phyloP scores from a whole-genome alignment of 805 yeast genomes.

The Myxozyma neotropica region DNA sequence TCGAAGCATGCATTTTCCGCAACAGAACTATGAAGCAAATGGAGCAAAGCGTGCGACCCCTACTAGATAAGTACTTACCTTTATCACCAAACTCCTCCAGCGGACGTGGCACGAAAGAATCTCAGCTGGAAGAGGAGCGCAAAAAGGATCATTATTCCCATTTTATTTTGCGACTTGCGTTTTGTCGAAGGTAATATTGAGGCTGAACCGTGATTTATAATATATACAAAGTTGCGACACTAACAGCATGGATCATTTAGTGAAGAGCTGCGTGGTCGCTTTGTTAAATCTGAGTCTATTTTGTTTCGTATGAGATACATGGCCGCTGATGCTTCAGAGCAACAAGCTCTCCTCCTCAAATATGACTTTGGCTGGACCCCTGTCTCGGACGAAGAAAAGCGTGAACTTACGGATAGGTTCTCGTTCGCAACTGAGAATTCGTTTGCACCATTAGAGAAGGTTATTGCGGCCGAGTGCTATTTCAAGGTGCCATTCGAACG shows the following conservation, averaged over 20 bases:
- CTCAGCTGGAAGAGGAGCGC: constrained; percentile 57
- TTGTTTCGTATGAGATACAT: constrained; percentile 75
- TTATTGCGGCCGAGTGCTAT: constrained; percentile 57
- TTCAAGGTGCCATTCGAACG: constrained; percentile 87
- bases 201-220: too few species aligned
- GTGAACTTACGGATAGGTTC: constrained; percentile 51
- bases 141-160: constrained; percentile 92
- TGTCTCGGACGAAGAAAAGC: constrained; percentile 65
- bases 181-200: constrained; percentile 57
- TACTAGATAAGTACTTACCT: constrained; percentile 67
- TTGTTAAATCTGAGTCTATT: constrained; percentile 71
- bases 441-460: constrained; percentile 38
- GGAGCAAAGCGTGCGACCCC: constrained; percentile 64
- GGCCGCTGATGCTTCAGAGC: constrained; percentile 64
- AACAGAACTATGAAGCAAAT: constrained; percentile 66
- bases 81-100: constrained; percentile 44
- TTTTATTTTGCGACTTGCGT: constrained; percentile 82
- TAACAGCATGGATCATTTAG: constrained; percentile 30
- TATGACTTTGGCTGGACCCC: constrained; percentile 73
- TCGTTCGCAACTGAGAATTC: constrained; percentile 53
- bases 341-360: constrained; percentile 56
- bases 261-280: constrained; percentile 79
- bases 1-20: constrained; percentile 73
- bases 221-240: background rate
- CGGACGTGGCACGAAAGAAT: constrained; percentile 37